Evolutionary conservation across 495 filamentous ascomycete genomes (phyloP).

Genomic region (Cairneyella variabilis): DNA sequence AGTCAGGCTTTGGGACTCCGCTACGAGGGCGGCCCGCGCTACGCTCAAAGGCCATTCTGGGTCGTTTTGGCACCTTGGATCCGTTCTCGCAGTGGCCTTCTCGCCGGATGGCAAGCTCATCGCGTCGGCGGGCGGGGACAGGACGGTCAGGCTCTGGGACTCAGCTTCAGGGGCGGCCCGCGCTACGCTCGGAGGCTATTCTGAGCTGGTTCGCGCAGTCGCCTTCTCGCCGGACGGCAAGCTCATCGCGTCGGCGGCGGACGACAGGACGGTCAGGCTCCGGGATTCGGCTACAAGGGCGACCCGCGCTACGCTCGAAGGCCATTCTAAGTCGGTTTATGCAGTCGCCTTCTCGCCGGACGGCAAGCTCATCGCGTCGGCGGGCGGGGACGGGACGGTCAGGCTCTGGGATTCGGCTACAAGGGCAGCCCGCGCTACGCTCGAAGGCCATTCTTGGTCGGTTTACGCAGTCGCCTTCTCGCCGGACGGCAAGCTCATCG

Average conservation of each 20-base stretch:
- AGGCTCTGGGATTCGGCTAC: conserved; percentile 1
- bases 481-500: conserved; percentile 7
- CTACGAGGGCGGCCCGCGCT: neutral
- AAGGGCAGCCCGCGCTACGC: neutral
- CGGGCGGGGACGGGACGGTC: neutral
- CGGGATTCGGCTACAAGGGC: conserved; percentile 1
- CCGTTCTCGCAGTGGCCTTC: conserved; percentile 5
- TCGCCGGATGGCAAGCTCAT: conserved; percentile 7
- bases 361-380: conserved; percentile 9
- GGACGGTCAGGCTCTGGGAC: too few relatives aligned
- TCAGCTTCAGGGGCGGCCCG: too few relatives aligned
- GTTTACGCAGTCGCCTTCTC: too few relatives aligned
- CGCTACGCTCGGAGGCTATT: conserved; percentile 14
- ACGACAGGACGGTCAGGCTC: conserved; percentile 4
- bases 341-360: conserved; percentile 10
- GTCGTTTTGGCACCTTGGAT: too few relatives aligned
- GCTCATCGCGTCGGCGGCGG: neutral
- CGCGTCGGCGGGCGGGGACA: conserved; percentile 1
- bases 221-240: conserved; percentile 3
- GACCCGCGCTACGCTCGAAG: conserved; percentile 4
- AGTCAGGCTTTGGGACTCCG: conserved; percentile 7
- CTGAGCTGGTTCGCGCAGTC: neutral
- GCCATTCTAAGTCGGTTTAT: neutral
- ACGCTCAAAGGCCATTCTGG: conserved; percentile 10
- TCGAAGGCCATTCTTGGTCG: conserved; percentile 11